Base-by-base conservation (phyloP, 345 rosid genomes). In the Eucalyptus marginata region DNA sequence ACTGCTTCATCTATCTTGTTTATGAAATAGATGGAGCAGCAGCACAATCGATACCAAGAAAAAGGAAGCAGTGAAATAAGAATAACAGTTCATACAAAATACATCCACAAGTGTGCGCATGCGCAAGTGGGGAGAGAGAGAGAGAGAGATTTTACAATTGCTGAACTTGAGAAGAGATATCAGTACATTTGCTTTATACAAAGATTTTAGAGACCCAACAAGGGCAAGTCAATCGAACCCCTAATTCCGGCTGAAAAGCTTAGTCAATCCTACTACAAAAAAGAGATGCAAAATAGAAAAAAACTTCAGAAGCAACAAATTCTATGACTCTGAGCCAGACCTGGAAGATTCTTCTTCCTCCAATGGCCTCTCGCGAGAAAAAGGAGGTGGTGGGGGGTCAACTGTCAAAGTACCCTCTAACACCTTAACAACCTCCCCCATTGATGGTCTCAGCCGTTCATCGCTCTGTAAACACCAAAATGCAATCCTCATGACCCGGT, bases 381-480 rank as follows among this genome's bases (percentile, higher is more conserved):
- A 95, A 46, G 97, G 97, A 16, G 95, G 93, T 4, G 98, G 98
- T 0, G 98, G 94, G 20, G 95, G 95, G 92, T 97, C 99, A 40
- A 95, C 98, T 2, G 93, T 88, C 92, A 95, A 80, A 62, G 95
- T 93, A 12, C 99, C 99, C 89, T 96, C 98, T 88, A 97, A 87
- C 81, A 96, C 98, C 91, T 94, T 95, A 81, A 96, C 94, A n/a
- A 94, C 96, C 95, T 97, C 98, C 3, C 91, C 94, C 96, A 95
- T 95, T 5, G 96, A 93, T 49, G 98, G 99, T 92, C 96, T 97
- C 91, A 95, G 85, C 11, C 95, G 92, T 76, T 92, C 93, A 87
- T 97, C 95, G 4, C 20, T 88, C 88, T 97, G 98, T 90, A 95
- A 93, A 89, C 97, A 97, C 97, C 99, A 97, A 86, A 96, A 96